A percentile compares a stretch with the other conserved stretches of the same genome.
phyloP scores from a whole-genome alignment of 495 filamentous ascomycete species.

The Penicillium canariense region DNA sequence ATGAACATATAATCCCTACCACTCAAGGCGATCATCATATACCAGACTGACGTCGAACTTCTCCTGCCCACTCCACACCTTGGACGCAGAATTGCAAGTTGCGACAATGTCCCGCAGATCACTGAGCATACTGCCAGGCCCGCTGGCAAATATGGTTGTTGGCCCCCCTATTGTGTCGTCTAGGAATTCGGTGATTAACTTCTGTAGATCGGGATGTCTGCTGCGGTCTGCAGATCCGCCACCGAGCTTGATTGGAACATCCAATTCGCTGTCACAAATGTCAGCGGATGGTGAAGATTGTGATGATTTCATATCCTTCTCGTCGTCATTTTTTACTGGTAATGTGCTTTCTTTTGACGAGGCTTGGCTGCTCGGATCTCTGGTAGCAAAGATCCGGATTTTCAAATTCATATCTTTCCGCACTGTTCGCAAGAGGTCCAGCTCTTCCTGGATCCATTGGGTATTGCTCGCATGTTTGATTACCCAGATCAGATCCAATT shows the following conservation, averaged over 20 bases:
- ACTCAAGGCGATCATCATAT: conserved; percentile 50
- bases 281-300: conserved; percentile 3
- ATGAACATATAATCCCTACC: conserved; percentile 1
- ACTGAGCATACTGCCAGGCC: conserved; percentile 57
- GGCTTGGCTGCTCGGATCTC: conserved; percentile 21
- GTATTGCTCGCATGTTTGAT: conserved; percentile 52
- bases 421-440: conserved; percentile 43
- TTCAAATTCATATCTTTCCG: conserved; percentile 38
- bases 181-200: conserved; percentile 31
- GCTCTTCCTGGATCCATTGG: conserved; percentile 55
- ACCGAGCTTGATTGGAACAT: conserved; percentile 11
- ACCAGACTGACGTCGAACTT: conserved; percentile 54
- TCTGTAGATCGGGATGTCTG: conserved; percentile 29
- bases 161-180: conserved; percentile 33
- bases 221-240: conserved; percentile 10
- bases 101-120: conserved; percentile 57
- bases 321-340: neutral
- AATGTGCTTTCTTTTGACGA: conserved; percentile 4
- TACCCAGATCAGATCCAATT: conserved; percentile 61
- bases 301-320: conserved; percentile 10
- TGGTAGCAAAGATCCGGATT: conserved; percentile 57
- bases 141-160: conserved; percentile 59
- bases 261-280: conserved; percentile 11
- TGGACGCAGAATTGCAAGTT: conserved; percentile 42
- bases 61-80: conserved; percentile 55